Conservation (phyloP, 2,329 filamentous ascomycete species). For the Beauveria sp. region DNA sequence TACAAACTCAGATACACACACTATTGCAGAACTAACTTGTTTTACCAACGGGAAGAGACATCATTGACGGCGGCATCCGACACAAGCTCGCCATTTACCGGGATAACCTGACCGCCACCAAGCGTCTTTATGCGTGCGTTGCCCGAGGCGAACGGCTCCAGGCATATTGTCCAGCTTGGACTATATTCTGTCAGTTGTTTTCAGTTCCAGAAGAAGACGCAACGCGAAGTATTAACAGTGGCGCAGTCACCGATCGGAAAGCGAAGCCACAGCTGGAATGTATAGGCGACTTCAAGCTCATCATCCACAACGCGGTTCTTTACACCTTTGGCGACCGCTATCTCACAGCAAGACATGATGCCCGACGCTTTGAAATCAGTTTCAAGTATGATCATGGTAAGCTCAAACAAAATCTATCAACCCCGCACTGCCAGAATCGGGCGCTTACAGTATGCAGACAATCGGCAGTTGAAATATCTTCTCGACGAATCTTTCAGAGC, state of each 20-base stretch:
- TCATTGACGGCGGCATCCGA: constrained; percentile 1
- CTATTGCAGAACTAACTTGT: neutral
- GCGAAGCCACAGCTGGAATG: neutral
- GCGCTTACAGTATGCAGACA: neutral
- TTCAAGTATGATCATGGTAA: neutral
- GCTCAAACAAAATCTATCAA: neutral
- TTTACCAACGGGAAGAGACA: neutral
- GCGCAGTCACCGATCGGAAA: neutral
- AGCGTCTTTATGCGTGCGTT: constrained; percentile 3
- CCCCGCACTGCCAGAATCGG: too few species aligned
- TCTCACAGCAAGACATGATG: neutral
- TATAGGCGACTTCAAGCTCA: neutral
- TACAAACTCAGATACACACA: neutral
- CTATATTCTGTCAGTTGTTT: constrained; percentile 6
- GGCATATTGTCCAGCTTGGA: constrained; percentile 9
- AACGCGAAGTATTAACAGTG: neutral
- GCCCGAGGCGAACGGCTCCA: neutral
- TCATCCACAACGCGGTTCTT: neutral
- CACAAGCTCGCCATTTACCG: constrained; percentile 11
- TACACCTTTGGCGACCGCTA: constrained; percentile 8
- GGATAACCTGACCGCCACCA: constrained; percentile 5
- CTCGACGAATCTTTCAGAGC: neutral
- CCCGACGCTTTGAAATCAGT: neutral
- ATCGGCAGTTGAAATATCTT: neutral
- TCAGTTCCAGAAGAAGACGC: neutral